Evolutionary conservation across 1,284 basidiomycete genomes (phyloP).

Genomic region (Fistulina hepatica): DNA sequence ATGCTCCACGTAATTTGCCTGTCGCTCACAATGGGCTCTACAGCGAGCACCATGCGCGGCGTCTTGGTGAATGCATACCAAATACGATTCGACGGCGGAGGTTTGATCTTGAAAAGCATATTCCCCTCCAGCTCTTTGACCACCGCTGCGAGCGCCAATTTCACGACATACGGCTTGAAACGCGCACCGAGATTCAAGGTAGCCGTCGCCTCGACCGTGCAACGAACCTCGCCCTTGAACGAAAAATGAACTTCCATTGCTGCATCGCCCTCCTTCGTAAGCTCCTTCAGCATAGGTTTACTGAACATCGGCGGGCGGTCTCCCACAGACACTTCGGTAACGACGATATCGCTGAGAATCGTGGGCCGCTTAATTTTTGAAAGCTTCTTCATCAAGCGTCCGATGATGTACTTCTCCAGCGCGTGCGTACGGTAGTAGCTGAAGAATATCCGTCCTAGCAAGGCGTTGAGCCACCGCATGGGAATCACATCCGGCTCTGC

Average conservation of each 20-base stretch:
- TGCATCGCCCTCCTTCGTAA: slow-evolving; percentile 87
- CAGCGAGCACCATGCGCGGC: slow-evolving; percentile 81
- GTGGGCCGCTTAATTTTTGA: slow-evolving; percentile 81
- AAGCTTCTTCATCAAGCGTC: slow-evolving; percentile 87
- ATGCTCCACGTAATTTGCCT: slow-evolving; percentile 88
- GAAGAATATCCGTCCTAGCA: slow-evolving; percentile 88
- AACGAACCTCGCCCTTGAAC: slow-evolving; percentile 78
- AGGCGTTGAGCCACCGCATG: slow-evolving; percentile 93
- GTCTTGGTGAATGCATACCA: slow-evolving; percentile 97
- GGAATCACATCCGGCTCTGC: slow-evolving; percentile 91
- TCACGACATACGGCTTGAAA: slow-evolving; percentile 85
- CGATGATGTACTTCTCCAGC: slow-evolving; percentile 79
- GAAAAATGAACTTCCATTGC: slow-evolving; percentile 78
- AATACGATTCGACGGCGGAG: slow-evolving; percentile 90
- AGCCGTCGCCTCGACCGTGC: slow-evolving; percentile 83
- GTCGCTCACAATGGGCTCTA: slow-evolving; percentile 90
- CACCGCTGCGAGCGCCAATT: slow-evolving; percentile 80
- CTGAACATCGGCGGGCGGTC: slow-evolving; percentile 73
- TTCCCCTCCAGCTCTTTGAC: slow-evolving; percentile 87
- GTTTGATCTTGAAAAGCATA: slow-evolving; percentile 81
- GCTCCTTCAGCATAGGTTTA: slow-evolving; percentile 95
- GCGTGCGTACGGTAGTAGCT: slow-evolving; percentile 78
- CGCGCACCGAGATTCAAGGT: slow-evolving; percentile 73
- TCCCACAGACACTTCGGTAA: slow-evolving; percentile 86
- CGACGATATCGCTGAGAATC: slow-evolving; percentile 78